phyloP scores from a whole-genome alignment of 2,329 filamentous ascomycete species.

The Colletotrichum sp. region DNA sequence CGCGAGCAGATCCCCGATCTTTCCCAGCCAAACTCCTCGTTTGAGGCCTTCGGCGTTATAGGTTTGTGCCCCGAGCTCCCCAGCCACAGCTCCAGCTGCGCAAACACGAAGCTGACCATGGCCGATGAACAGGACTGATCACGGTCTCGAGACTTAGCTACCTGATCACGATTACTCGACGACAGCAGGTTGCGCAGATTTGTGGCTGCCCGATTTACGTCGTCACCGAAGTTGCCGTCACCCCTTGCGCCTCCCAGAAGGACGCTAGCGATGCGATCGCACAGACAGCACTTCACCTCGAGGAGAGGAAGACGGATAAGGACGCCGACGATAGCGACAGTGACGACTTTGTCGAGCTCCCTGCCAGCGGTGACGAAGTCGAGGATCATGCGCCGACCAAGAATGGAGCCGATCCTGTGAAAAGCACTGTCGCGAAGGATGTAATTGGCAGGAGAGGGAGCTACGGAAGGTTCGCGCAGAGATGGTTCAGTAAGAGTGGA shows the following conservation, averaged over 20 bases:
- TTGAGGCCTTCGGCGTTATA: conserved; percentile 66
- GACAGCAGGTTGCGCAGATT: conserved; percentile 88
- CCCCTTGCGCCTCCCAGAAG: conserved; percentile 77
- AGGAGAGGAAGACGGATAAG: conserved; percentile 43
- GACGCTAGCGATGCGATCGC: conserved; percentile 78
- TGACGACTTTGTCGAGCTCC: conserved; percentile 48
- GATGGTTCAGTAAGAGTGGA: conserved; percentile 88
- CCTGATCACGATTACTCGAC: conserved; percentile 83
- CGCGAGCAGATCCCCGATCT: conserved; percentile 52
- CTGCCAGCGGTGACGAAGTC: conserved; percentile 43
- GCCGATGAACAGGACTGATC: conserved; percentile 70
- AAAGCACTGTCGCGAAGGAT: conserved; percentile 81
- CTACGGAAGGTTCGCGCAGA: conserved; percentile 87
- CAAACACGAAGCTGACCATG: not conserved
- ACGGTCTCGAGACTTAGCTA: conserved; percentile 83
- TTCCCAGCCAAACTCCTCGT: conserved; percentile 51
- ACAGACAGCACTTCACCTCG: conserved; percentile 56
- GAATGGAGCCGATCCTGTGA: conserved; percentile 28
- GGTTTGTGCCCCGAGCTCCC: conserved; percentile 44
- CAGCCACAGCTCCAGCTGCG: not conserved
- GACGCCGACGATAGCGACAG: conserved; percentile 49
- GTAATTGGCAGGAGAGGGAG: conserved; percentile 83
- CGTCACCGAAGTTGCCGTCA: conserved; percentile 88
- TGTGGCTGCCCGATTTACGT: conserved; percentile 84
- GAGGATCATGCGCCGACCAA: conserved; percentile 45